Evolutionary conservation across 495 filamentous ascomycete genomes (phyloP).

Genomic region (Penicillium arizonense): DNA sequence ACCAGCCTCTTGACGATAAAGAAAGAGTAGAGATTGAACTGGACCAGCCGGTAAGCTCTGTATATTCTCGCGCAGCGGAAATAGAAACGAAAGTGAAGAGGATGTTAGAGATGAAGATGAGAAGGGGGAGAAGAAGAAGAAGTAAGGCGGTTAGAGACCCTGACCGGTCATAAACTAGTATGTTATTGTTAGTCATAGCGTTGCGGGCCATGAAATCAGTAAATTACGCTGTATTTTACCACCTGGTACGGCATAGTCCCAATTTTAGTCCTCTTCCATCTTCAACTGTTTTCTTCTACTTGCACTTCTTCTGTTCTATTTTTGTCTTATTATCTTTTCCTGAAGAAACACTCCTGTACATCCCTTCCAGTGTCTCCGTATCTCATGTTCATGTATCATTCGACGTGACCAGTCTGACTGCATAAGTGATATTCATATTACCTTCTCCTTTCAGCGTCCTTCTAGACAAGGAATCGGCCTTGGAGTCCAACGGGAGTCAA

Average conservation of each 20-base stretch:
- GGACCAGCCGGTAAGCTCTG: constrained; percentile 44
- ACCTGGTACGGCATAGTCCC: too few relatives aligned
- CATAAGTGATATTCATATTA: constrained; percentile 15
- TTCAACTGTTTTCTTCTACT: too few relatives aligned
- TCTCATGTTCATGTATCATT: too few relatives aligned
- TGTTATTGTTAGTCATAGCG: background rate
- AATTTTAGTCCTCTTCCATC: too few relatives aligned
- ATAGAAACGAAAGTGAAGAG: constrained; percentile 35
- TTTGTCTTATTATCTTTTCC: too few relatives aligned
- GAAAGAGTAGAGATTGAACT: constrained; percentile 37
- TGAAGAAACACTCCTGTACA: too few relatives aligned
- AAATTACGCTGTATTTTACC: background rate
- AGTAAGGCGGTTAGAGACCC: constrained; percentile 10
- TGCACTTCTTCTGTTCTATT: too few relatives aligned
- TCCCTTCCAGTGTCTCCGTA: too few relatives aligned
- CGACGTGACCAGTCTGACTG: constrained; percentile 15
- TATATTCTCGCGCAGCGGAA: constrained; percentile 42
- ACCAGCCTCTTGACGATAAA: constrained; percentile 38
- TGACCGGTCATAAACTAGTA: constrained; percentile 12
- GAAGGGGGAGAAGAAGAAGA: constrained; percentile 17
- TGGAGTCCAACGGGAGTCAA: constrained; percentile 11
- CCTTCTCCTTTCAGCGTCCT: constrained; percentile 7
- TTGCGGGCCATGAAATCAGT: background rate
- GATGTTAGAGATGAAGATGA: constrained; percentile 7
- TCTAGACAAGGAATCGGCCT: background rate